Evolutionary conservation across 1,284 basidiomycete species (phyloP), one percentile per base, ranked within the genome.

Genomic region (Xerocomus nothofagi): DNA sequence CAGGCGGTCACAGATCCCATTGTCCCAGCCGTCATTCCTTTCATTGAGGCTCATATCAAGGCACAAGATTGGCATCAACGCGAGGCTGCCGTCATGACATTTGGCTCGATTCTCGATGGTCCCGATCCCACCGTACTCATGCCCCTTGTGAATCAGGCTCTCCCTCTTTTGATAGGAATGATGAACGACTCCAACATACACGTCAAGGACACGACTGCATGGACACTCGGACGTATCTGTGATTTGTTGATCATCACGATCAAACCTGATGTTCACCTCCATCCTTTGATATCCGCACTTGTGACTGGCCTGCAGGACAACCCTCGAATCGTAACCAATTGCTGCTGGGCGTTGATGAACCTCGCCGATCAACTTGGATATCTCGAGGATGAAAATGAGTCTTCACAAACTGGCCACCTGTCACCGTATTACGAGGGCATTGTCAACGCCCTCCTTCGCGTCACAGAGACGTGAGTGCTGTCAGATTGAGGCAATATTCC

Each of bases 41-140:
- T 98, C 78, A 97, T 99, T 62, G 97, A 99, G 72, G 85, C 84
- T 24, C 88, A 98, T 74, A 98, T 99, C 78, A 92, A 92, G 65
- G 76, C 83, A 29, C 78, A 81, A 44, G 93, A 98, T 66, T 99
- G 97, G 96, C 92, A 93, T 65, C 78, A 86, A 49, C 92, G 97
- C 47, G 96, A 99, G 70, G 96, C 96, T 0, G 95, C 96, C 18
- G 88, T 98, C 57, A 98, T 98, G 93, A 88, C 94, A 37, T 99
- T 99, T 65, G 96, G 96, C 47, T 96, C 92, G 3, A 98, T 99
- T 64, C 82, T 99, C 46, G 95, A 98, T 56, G 96, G 97, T 3
- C 96, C 96, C 11, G 91, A 97, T 65, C 88, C 92, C 29, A 73
- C 75, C 36, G 85, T 92, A 33, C 82, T 99, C 41, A 88, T 86